Base-by-base conservation (phyloP, 1,284 basidiomycete species). In the Grifola frondosa region DNA sequence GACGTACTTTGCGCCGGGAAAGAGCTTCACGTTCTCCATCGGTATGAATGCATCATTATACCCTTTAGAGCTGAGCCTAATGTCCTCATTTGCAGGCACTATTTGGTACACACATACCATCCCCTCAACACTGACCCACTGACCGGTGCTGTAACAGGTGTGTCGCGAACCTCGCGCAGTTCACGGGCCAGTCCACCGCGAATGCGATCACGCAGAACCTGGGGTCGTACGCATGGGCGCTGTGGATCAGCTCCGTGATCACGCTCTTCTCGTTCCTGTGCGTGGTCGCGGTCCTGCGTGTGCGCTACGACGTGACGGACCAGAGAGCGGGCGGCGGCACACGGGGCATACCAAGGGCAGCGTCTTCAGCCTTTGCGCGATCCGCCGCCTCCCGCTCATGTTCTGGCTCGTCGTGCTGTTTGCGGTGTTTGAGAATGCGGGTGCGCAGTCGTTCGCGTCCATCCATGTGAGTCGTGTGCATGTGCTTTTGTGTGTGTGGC, bases 1-100 rank as follows among this genome's bases (percentile, higher is more conserved):
- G 19, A 69, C 69, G 2, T 71, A 71, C 46, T 70, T 71, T 38
- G 66, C 65, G 5, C 65, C 67, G 10, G 69, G 69, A n/a, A 53
- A 58, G 15, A 68, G 69, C 6, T 66, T 67, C 35, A 68, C 64
- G 6, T 65, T 65, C 48, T 66, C 65, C 10, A 67, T 68, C 33
- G 65, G 66, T 59, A 31, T 33, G 54, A 47, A 11, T 34, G 30
- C 8, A 40, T 20, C 17, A 8, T 13, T 37, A 4, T n/a, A 17
- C 17, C n/a, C 15, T n/a, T n/a, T n/a, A n/a, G n/a, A n/a, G n/a
- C n/a, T n/a, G n/a, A n/a, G n/a, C n/a, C n/a, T n/a, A n/a, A n/a
- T n/a, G n/a, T 2, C 29, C n/a, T 6, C 22, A 16, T 26, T 17
- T 24, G 13, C 32, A 54, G 52, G 52, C 23, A 43, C 51, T 21